These are phyloP conservation scores for Boechera divaricarpa DNA, from an alignment of 345 rosid species.

Conservation along the genomic window DNA sequence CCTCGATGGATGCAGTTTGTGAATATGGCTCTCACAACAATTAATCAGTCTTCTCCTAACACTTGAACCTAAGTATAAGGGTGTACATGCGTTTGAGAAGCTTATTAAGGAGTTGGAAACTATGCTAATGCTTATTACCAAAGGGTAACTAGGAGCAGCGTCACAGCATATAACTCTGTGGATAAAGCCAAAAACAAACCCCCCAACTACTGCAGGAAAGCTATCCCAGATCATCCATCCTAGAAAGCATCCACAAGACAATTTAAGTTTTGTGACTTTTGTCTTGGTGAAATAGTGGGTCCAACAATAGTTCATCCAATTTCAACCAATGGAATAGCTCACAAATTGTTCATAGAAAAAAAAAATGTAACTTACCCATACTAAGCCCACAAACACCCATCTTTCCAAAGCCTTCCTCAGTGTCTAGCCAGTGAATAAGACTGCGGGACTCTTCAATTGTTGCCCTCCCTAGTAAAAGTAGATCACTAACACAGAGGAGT, in stretches of 20 bases:
- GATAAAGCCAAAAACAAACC: background rate
- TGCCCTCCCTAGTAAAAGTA: conserved; percentile 90
- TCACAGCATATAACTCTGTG: background rate
- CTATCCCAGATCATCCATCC: conserved; percentile 7
- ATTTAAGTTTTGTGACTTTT: background rate
- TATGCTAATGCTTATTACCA: background rate
- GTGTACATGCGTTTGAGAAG: background rate
- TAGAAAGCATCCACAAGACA: conserved; percentile 14
- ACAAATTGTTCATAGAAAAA: background rate
- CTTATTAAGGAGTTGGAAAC: conserved; percentile 2
- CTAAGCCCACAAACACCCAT: conserved; percentile 97
- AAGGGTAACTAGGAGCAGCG: background rate
- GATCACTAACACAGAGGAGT: conserved; percentile 94
- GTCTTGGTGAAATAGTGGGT: background rate
- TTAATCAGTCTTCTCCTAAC: background rate
- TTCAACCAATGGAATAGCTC: conserved; percentile 24
- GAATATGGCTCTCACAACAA: background rate
- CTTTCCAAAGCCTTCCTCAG: conserved; percentile 91
- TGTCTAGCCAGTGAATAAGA: conserved; percentile 88
- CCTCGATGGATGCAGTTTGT: background rate
- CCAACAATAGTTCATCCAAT: background rate
- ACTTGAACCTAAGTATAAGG: conserved; percentile 3
- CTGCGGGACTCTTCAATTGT: conserved; percentile 94
- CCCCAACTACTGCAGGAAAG: background rate
- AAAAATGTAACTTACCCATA: conserved; percentile 70